Evolutionary conservation across 1,284 basidiomycete genomes (phyloP), one percentile per base, ranked within the genome.

Genomic region (Ustilago tritici): DNA sequence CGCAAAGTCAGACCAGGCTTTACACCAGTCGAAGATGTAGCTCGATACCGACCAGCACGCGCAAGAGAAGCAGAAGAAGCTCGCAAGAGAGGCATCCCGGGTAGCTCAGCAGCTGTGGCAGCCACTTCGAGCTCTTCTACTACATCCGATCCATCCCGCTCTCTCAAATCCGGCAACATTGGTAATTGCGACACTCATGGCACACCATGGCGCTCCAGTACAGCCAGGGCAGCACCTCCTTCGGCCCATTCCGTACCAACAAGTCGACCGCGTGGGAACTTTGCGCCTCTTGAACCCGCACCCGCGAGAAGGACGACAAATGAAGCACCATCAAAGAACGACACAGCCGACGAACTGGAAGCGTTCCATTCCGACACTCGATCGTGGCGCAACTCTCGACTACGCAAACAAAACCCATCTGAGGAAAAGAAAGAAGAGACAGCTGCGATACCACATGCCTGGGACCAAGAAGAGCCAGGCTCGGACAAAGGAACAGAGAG

Each of bases 21-120:
- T 87, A 96, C 94, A 1, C 95, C 95, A 0, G 93, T 94, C 85
- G 95, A 98, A 87, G 95, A 98, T 87, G 90, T 97, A 14, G 89
- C 90, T 38, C 91, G 91, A 46, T 98, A 95, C 87, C 90, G 94
- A 54, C 75, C 76, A 19, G 57, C 57, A 11, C 54, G 62, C 10
- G 64, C 66, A 49, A 71, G 61, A 40, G 60, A 73, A 32, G 70
- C 66, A 6, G 70, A 73, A 67, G 71, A 74, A 49, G 63, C 53
- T 34, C 65, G 65, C 31, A 73, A 58, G 50, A 50, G 55, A 8
- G 61, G 35, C 40, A n/a, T 61, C 7, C 65, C 61, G 17, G 70
- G 65, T 8, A 57, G 62, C 23, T 54, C 50, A 19, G 28, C 47
- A 34, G 4, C 65, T 10, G 41, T 55, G 34, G 3, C 46, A 11